These are phyloP conservation scores for Syzygium jambos DNA, from an alignment of 345 rosid species.

Conservation along the genomic window DNA sequence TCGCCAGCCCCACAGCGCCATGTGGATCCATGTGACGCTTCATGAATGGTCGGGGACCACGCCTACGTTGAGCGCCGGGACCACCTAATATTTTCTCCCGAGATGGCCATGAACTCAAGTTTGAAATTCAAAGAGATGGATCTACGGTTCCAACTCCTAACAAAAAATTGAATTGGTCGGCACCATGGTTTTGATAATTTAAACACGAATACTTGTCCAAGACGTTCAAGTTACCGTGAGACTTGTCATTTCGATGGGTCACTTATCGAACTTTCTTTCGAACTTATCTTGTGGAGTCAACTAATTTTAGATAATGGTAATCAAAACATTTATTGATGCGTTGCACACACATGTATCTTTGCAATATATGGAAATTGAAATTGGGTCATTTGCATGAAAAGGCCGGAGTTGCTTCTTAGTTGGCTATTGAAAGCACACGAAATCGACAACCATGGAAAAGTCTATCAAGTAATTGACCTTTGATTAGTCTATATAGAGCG, in stretches of 20 bases:
- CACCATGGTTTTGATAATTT: background rate
- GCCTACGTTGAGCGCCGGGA: too few relatives aligned
- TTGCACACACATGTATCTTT: background rate
- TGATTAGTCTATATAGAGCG: background rate
- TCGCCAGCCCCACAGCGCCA: too few relatives aligned
- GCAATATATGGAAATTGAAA: background rate
- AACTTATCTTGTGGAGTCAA: background rate
- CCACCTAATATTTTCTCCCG: background rate
- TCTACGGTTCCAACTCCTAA: background rate
- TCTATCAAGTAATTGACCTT: background rate
- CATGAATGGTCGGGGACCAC: too few relatives aligned
- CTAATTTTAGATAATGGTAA: background rate
- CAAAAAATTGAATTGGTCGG: background rate
- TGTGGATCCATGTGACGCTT: too few relatives aligned
- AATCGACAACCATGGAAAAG: background rate
- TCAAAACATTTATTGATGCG: fast-evolving
- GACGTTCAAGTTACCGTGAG: background rate
- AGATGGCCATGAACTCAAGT: background rate
- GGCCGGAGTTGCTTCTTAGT: background rate
- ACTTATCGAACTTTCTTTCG: fast-evolving
- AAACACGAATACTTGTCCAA: background rate
- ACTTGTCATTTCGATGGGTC: background rate
- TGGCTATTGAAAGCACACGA: background rate
- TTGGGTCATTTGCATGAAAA: background rate
- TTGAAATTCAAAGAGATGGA: background rate